Conservation (phyloP, 1,284 basidiomycete species). For the Filobasidium uniguttulatum region DNA sequence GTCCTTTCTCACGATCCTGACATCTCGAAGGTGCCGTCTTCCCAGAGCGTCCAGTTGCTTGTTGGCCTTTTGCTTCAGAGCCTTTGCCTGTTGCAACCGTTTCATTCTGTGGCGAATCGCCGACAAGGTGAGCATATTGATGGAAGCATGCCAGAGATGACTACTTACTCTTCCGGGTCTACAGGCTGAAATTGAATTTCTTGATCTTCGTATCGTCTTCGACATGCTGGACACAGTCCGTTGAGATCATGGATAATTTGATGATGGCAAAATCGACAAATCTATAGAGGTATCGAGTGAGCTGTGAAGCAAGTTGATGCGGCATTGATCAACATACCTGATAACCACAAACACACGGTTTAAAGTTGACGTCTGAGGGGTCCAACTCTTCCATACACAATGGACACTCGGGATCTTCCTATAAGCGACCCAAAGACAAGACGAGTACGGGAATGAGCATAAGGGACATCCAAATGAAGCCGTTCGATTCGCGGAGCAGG, state of each 20-base stretch:
- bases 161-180: slow-evolving; percentile 79
- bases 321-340: slow-evolving; percentile 62
- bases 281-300: slow-evolving; percentile 54
- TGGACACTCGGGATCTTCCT: slow-evolving; percentile 97
- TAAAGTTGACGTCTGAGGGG: slow-evolving; percentile 97
- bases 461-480: neutral
- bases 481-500: neutral
- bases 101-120: slow-evolving; percentile 60
- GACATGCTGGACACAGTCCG: slow-evolving; percentile 91
- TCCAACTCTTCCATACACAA: slow-evolving; percentile 99
- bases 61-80: slow-evolving; percentile 83
- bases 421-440: neutral
- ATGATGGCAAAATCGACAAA: slow-evolving; percentile 99
- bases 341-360: slow-evolving; percentile 97
- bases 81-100: slow-evolving; percentile 89
- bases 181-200: slow-evolving; percentile 92
- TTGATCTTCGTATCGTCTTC: slow-evolving; percentile 84
- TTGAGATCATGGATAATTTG: slow-evolving; percentile 95
- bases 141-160: neutral
- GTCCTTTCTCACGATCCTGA: slow-evolving; percentile 90
- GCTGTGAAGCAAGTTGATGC: too few relatives aligned
- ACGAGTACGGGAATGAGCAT: neutral
- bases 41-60: slow-evolving; percentile 86
- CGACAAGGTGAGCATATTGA: slow-evolving; percentile 6
- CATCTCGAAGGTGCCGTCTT: slow-evolving; percentile 77